Conservation (phyloP, 305 asterid genomes). For the Andrographis paniculata region DNA sequence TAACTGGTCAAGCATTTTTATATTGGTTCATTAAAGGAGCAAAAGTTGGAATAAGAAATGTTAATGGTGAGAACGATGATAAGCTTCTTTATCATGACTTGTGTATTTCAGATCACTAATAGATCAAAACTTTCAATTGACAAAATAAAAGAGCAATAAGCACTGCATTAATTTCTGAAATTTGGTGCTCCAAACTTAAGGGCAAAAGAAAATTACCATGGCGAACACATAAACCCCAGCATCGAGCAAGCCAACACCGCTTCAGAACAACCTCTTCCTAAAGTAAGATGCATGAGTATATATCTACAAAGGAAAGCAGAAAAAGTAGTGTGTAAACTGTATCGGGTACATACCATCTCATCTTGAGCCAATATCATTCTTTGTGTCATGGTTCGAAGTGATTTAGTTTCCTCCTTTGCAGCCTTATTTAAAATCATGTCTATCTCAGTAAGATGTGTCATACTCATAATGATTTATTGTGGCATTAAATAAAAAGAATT, state of each 20-base stretch:
- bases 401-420: conserved; percentile 75
- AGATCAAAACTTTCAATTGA: no score
- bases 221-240: conserved; percentile 66
- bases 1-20: neutral
- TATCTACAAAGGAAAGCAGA: conserved; percentile 20
- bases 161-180: no score
- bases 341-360: conserved; percentile 58
- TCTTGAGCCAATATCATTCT: conserved; percentile 68
- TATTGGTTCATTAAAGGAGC: neutral
- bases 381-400: conserved; percentile 45
- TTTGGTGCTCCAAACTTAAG: neutral
- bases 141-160: no score
- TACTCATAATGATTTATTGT: neutral
- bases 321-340: conserved; percentile 13
- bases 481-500: neutral
- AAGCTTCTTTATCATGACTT: no score
- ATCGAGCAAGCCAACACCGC: conserved; percentile 92
- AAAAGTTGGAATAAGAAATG: neutral
- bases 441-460: conserved; percentile 1
- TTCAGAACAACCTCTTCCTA: conserved; percentile 92
- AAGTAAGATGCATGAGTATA: conserved; percentile 36
- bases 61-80: no score
- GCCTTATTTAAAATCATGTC: conserved; percentile 29
- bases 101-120: no score
- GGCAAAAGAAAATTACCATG: conserved; percentile 38